Evolutionary conservation across 345 rosid species (phyloP).

Genomic region (Eucalyptus sp.): DNA sequence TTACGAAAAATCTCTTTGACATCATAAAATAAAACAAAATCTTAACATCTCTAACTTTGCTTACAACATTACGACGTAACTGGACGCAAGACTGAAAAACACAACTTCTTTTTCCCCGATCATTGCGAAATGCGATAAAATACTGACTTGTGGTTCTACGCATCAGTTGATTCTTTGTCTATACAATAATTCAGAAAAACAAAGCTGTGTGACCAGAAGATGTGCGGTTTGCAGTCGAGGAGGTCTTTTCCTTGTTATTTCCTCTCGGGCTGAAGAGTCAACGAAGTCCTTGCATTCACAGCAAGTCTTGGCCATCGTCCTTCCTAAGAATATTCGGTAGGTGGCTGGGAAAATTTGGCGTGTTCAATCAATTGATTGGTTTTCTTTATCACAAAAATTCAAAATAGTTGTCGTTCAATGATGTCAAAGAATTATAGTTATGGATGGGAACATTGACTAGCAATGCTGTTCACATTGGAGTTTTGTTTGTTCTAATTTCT

Average conservation of each 20-base stretch:
- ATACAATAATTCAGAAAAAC: background rate
- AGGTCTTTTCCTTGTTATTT: background rate
- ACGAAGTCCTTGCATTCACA: background rate
- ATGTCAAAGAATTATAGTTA: background rate
- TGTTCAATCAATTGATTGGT: background rate
- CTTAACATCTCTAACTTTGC: background rate
- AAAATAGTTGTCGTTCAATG: background rate
- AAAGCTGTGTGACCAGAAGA: background rate
- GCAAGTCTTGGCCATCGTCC: background rate
- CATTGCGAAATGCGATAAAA: background rate
- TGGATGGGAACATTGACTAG: background rate
- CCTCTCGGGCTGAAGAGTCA: background rate
- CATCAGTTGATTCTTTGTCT: background rate
- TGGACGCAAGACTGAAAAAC: background rate
- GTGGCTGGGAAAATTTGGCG: accelerated
- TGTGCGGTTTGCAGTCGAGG: background rate
- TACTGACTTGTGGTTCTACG: background rate
- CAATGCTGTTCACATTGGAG: background rate
- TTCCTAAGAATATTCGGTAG: background rate
- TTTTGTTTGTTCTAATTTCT: background rate
- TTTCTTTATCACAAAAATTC: background rate
- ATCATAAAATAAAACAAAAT: background rate
- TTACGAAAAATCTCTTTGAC: background rate
- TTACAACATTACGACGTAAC: too few relatives aligned
- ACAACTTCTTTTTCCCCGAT: background rate